A percentile compares a stretch with the other conserved stretches of the same genome.
Evolutionary conservation across 2,329 filamentous ascomycete genomes (phyloP).

Genomic region (Lachnellula occidentalis): DNA sequence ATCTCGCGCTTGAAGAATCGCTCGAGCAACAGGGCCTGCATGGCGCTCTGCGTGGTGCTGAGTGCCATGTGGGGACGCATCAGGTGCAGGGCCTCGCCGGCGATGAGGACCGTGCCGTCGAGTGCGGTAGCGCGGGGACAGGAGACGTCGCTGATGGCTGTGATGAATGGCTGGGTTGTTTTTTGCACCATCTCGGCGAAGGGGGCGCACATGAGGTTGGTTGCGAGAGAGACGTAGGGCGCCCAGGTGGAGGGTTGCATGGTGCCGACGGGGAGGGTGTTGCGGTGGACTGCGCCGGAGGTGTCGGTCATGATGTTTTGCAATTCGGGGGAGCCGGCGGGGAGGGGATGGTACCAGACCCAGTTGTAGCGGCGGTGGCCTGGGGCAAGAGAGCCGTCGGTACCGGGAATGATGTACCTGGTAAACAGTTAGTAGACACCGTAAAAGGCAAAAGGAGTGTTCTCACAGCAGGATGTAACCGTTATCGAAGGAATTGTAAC

Average conservation of each 20-base stretch:
- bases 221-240: neutral
- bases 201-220: neutral
- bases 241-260: neutral
- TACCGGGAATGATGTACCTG: slow-evolving; percentile 37
- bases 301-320: slow-evolving; percentile 26
- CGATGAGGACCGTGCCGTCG: slow-evolving; percentile 35
- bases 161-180: slow-evolving; percentile 38
- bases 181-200: slow-evolving; percentile 34
- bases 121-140: slow-evolving; percentile 33
- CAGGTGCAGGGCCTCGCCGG: slow-evolving; percentile 26
- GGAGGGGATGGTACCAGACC: slow-evolving; percentile 37
- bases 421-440: neutral
- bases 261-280: slow-evolving; percentile 13
- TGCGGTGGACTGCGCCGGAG: slow-evolving; percentile 18
- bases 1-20: neutral
- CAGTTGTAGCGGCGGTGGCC: slow-evolving; percentile 38
- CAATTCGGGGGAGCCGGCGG: slow-evolving; percentile 7
- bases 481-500: slow-evolving; percentile 36
- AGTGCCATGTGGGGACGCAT: slow-evolving; percentile 7
- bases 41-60: slow-evolving; percentile 3
- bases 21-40: neutral
- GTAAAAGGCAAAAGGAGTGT: slow-evolving; percentile 26
- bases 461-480: slow-evolving; percentile 34
- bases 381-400: slow-evolving; percentile 33
- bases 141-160: slow-evolving; percentile 36